A percentile compares a stretch with the other conserved stretches of the same genome.
Evolutionary conservation across 805 yeast species (phyloP).

Genomic region (Yamadazyma ubonensis): DNA sequence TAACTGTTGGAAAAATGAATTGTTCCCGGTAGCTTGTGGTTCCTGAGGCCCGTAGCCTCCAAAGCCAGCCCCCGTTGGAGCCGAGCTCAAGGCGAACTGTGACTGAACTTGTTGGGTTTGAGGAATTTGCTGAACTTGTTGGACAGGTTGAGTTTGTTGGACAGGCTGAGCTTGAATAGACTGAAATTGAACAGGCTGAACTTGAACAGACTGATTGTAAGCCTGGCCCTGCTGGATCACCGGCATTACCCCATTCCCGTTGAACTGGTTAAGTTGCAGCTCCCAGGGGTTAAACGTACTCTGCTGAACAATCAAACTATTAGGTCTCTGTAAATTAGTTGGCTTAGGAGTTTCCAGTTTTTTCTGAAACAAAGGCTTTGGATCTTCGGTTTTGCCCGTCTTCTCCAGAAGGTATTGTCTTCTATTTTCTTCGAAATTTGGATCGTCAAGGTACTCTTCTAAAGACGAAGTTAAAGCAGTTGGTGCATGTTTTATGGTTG

Average conservation of each 20-base stretch:
- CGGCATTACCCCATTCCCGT: conserved; percentile 14
- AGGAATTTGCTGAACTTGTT: conserved; percentile 4
- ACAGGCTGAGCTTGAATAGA: conserved; percentile 2
- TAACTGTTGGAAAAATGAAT: conserved; percentile 23
- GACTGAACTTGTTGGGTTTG: conserved; percentile 18
- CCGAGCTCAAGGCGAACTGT: conserved; percentile 18
- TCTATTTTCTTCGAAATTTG: conserved; percentile 77
- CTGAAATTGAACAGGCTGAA: conserved; percentile 8
- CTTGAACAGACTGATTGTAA: conserved; percentile 4
- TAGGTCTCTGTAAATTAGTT: too few species aligned
- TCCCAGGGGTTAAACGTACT: conserved; percentile 44
- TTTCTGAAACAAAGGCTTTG: conserved; percentile 5
- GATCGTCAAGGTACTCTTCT: conserved; percentile 86
- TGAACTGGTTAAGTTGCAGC: conserved; percentile 12
- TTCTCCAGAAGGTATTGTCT: conserved; percentile 73
- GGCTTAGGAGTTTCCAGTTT: too few species aligned
- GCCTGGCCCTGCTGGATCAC: conserved; percentile 15
- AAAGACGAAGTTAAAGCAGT: conserved; percentile 84
- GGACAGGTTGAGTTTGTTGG: conserved; percentile 18
- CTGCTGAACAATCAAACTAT: conserved; percentile 37
- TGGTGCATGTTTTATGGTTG: conserved; percentile 96
- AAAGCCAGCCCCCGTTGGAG: conserved; percentile 58
- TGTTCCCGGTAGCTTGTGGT: conserved; percentile 21
- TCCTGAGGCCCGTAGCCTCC: conserved; percentile 45
- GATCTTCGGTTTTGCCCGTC: conserved; percentile 4